Base-by-base conservation (phyloP, 352 stramenopile genomes). In the Phytopythium kandeliae region DNA sequence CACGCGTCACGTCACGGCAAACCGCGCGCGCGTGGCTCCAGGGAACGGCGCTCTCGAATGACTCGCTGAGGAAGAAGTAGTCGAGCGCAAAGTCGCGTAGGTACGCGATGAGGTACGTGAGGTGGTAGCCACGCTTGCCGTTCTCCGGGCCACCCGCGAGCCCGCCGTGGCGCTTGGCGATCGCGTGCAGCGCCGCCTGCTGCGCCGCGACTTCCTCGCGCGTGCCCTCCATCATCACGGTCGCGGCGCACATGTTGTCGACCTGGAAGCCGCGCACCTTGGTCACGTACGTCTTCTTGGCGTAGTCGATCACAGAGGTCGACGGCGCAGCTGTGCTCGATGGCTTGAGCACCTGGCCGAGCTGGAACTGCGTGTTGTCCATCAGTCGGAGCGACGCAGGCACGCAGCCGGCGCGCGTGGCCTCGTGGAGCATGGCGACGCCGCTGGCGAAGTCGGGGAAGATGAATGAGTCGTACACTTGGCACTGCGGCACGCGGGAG, bases 61-160 rank as follows among this genome's bases (percentile, higher is more conserved):
- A 95, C 55, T 96, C 87, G 43, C 82, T 91, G 40, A 97, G 65
- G 31, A 97, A 96, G 54, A 92, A 87, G 65, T 96, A 97, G 63
- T 89, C 80, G 47, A 97, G 63, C 11, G 85, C 90, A 67, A 97
- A 97, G 57, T 98, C 92, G n/a, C 90, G 81, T 44, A 98, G 57
- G 54, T 97, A 97, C 31, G 92, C 79, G 57, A 98, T 98, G 50
- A 96, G 87, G 65, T 96, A 97, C 34, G 92, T 98, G 41, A 98
- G 86, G 62, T 96, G 86, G 65, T 98, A 98, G 16, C 92, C 92
- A 26, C 89, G 83, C 50, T 87, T 92, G 46, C 89, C 90, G 54
- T 86, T 92, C 55, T 85, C 83, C 21, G 74, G 76, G 13, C 92
- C 92, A 12, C 84, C 83, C 6, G 89, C 57, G 35, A 97, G 73